Evolutionary conservation across 192 early-diverging fungal species (phyloP).

Genomic region (Irineochytrium annulatum): DNA sequence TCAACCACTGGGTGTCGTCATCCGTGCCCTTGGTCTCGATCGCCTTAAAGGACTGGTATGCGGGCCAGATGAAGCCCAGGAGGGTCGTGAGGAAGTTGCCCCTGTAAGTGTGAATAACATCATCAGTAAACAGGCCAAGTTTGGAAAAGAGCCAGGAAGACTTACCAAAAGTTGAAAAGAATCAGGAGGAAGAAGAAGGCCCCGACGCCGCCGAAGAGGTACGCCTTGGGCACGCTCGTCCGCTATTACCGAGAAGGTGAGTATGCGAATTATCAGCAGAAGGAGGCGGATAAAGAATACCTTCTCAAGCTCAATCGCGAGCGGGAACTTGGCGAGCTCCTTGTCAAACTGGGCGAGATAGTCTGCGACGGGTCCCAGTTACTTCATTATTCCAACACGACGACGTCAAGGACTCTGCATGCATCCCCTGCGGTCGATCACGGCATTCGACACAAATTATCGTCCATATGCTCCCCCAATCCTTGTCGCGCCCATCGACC

Average conservation of each 20-base stretch:
- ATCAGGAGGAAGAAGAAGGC: conserved; percentile 69
- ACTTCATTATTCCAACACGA: too few relatives aligned
- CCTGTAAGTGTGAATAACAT: too few relatives aligned
- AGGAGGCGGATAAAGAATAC: too few relatives aligned
- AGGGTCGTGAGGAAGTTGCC: conserved; percentile 72
- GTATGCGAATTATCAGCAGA: too few relatives aligned
- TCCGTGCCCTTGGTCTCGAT: conserved; percentile 74
- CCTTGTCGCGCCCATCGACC: too few relatives aligned
- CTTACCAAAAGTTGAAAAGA: conserved; percentile 80
- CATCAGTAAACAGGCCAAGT: too few relatives aligned
- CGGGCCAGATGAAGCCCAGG: conserved; percentile 91
- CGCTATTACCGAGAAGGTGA: conserved; percentile 7
- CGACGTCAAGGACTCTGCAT: too few relatives aligned
- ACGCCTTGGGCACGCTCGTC: conserved; percentile 88
- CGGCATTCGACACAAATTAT: too few relatives aligned
- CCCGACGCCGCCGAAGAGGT: conserved; percentile 64
- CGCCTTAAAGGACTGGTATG: conserved; percentile 91
- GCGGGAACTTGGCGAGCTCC: conserved; percentile 65
- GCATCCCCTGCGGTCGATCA: too few relatives aligned
- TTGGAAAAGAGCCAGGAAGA: too few relatives aligned
- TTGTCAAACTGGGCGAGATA: conserved; percentile 59
- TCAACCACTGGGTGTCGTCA: conserved; percentile 79
- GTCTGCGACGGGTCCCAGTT: too few relatives aligned
- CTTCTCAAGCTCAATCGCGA: conserved; percentile 66
- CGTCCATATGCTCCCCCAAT: too few relatives aligned